phyloP scores from a whole-genome alignment of 768 basidiomycete species.

The Rhodotorula paludigena region DNA sequence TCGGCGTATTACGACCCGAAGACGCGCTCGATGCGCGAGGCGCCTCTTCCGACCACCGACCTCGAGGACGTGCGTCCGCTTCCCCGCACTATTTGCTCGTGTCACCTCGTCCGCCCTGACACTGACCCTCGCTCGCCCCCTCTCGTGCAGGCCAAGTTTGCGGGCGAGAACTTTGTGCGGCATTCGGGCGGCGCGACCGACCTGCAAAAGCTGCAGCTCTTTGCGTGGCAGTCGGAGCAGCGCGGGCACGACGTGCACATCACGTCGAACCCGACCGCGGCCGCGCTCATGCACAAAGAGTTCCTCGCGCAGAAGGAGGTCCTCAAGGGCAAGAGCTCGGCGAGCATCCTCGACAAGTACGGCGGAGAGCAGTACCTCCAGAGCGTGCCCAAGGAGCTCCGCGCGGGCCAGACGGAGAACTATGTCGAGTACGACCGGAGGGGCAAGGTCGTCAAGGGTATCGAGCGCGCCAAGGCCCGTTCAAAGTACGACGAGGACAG shows the following conservation, averaged over 20 bases:
- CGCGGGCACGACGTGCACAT: conserved; percentile 92
- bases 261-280: conserved; percentile 93
- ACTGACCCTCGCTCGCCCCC: neutral
- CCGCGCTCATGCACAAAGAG: conserved; percentile 82
- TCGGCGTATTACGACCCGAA: conserved; percentile 99
- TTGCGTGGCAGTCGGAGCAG: conserved; percentile 93
- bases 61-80: conserved; percentile 72
- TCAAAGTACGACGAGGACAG: conserved; percentile 98
- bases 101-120: neutral
- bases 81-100: conserved; percentile 17
- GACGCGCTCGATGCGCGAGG: conserved; percentile 98
- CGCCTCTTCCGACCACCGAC: conserved; percentile 67
- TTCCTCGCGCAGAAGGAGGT: conserved; percentile 89
- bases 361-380: conserved; percentile 90
- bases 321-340: conserved; percentile 78
- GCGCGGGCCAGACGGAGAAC: conserved; percentile 93
- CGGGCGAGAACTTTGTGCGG: conserved; percentile 93
- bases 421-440: conserved; percentile 95
- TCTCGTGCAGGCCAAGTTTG: conserved; percentile 66
- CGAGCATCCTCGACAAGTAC: conserved; percentile 83
- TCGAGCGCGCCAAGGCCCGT: conserved; percentile 74
- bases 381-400: conserved; percentile 79
- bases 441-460: conserved; percentile 84
- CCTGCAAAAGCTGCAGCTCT: conserved; percentile 85
- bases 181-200: conserved; percentile 87